Evolutionary conservation across 1,139 yeast species (phyloP).

Genomic region (Hansenula sp.): DNA sequence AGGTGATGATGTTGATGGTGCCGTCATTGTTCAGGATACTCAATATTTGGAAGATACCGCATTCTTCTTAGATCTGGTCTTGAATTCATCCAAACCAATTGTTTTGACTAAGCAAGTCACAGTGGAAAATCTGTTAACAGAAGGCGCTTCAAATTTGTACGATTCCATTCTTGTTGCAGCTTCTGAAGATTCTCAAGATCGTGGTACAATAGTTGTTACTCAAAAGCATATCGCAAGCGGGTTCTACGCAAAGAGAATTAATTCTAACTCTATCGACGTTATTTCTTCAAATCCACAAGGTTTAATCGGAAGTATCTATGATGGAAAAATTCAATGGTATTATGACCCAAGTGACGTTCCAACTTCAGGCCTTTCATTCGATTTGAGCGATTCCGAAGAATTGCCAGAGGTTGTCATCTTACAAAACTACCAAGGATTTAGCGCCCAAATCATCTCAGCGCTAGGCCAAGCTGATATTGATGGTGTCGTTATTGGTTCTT

Average conservation of each 20-base stretch:
- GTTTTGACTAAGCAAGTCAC: constrained; percentile 54
- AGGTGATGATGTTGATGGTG: constrained; percentile 30
- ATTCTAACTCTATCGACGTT: constrained; percentile 49
- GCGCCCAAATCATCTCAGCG: constrained; percentile 31
- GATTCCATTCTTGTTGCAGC: constrained; percentile 47
- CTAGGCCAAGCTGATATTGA: constrained; percentile 1
- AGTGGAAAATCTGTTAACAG: constrained; percentile 49
- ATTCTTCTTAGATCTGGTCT: constrained; percentile 45
- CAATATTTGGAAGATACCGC: constrained; percentile 56
- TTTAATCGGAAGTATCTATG: constrained; percentile 36
- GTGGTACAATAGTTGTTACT: constrained; percentile 49
- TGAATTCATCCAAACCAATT: constrained; percentile 41
- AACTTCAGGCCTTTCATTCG: constrained; percentile 10
- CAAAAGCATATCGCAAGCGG: constrained; percentile 50
- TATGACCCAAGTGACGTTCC: constrained; percentile 6
- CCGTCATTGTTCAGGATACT: constrained; percentile 52
- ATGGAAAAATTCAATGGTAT: constrained; percentile 41
- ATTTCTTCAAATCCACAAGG: constrained; percentile 47
- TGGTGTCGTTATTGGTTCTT: constrained; percentile 11
- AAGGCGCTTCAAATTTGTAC: constrained; percentile 51
- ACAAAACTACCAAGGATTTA: constrained; percentile 46
- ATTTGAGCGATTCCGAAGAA: constrained; percentile 4
- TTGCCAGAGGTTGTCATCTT: constrained; percentile 39
- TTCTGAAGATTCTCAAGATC: constrained; percentile 30
- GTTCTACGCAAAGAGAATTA: constrained; percentile 47